Evolutionary conservation across 352 stramenopile genomes (phyloP), one percentile per base, ranked within the genome.

Genomic region (Phytophthora constricta): DNA sequence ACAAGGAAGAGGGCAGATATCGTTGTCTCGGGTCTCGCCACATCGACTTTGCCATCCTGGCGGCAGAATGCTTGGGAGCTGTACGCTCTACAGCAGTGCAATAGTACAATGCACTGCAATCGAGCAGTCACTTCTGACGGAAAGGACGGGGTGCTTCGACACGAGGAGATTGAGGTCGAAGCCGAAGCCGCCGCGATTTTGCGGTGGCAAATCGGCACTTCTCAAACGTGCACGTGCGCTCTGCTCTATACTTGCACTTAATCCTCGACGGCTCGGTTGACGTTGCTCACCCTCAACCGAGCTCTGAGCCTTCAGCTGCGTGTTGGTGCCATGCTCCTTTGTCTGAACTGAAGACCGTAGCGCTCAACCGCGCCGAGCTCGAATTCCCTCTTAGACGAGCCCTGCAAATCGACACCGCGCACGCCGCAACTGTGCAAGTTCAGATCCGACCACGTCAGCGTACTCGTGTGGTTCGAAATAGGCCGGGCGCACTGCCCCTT

Each of bases 391-490:
- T 19, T 17, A 42, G 47, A 37, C 28, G 8, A 27, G 39, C 20
- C 28, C 19, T 9, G 26, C 17, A 43, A 50, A 31, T 45, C 46
- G 60, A 42, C 51, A 56, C 41, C 19, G 13, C 33, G 33, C 41
- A 42, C n/a, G n/a, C n/a, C n/a, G n/a, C n/a, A 23, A 33, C 39
- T 37, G 17, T 28, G 51, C n/a, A 5, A 23, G 34, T 65, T 41
- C 56, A 61, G 62, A 65, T 60, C 62, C 19, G 34, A 27, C 43
- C 52, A 31, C 27, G 34, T 37, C 39, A 20, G 19, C 50, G 23
- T 8, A 27, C 47, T 45, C 34, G 34, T 41, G 33, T 58, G 57
- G 58, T 65, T 57, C 20, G 54, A 53, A 47, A 56, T 57, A 55
- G 45, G 39, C 54, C 23, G 61, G 54, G 51, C 52, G 14, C 20